Percentiles rank a stretch among this genome's conserved stretches.
These are phyloP conservation scores for Neurospora tetraspora DNA, from an alignment of 495 filamentous ascomycete genomes.

Conservation along the genomic window DNA sequence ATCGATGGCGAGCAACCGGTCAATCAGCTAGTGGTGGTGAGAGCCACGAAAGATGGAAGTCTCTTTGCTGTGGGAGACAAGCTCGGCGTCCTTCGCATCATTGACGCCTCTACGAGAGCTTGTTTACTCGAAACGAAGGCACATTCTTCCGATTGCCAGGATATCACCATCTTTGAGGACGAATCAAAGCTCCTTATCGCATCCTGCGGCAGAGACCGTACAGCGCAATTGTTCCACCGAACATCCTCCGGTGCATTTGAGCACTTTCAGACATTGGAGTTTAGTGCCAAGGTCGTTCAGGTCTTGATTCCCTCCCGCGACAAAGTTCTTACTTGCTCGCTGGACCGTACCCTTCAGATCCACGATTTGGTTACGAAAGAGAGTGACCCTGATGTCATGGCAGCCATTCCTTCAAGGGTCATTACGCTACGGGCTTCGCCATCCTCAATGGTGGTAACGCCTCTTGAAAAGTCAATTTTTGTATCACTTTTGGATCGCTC, in stretches of 20 bases:
- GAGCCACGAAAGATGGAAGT: conserved; percentile 47
- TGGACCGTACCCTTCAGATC: conserved; percentile 75
- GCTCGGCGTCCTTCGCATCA: conserved; percentile 63
- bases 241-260: conserved; percentile 34
- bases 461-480: conserved; percentile 51
- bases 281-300: conserved; percentile 37
- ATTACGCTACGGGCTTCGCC: conserved; percentile 81
- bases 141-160: conserved; percentile 77
- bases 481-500: conserved; percentile 79
- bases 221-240: conserved; percentile 73
- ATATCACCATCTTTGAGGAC: conserved; percentile 57
- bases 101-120: conserved; percentile 36
- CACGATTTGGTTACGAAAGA: conserved; percentile 69
- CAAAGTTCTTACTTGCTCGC: conserved; percentile 73
- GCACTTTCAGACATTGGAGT: conserved; percentile 43
- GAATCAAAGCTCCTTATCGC: conserved; percentile 52
- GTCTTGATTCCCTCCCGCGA: conserved; percentile 39
- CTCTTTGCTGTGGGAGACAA: conserved; percentile 76
- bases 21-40: conserved; percentile 70
- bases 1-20: conserved; percentile 41
- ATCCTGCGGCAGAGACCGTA: conserved; percentile 78
- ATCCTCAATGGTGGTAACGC: conserved; percentile 62
- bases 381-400: conserved; percentile 54
- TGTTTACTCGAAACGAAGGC: conserved; percentile 63
- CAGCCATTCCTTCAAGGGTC: conserved; percentile 63